Evolutionary conservation across 2,329 filamentous ascomycete species (phyloP).

Genomic region (Chrysoporthe puriensis): DNA sequence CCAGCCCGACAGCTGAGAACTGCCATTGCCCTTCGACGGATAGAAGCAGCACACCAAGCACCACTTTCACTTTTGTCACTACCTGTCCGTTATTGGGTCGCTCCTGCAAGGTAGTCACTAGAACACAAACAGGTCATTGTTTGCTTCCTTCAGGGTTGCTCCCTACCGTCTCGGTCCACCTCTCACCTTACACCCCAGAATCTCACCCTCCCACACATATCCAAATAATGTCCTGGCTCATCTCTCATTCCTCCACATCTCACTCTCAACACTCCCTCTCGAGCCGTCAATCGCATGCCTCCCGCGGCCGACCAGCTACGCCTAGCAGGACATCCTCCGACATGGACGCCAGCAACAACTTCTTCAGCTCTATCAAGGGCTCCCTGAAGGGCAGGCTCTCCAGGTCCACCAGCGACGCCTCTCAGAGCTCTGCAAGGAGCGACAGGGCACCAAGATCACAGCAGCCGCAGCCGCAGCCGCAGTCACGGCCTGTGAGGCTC

Average conservation of each 20-base stretch:
- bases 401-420: conserved; percentile 32
- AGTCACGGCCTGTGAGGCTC: conserved; percentile 20
- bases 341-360: conserved; percentile 26
- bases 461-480: conserved; percentile 20
- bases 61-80: neutral
- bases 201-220: neutral
- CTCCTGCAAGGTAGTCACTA: neutral
- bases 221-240: conserved; percentile 26
- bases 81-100: neutral
- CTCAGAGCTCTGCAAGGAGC: conserved; percentile 9
- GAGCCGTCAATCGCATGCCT: neutral
- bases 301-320: conserved; percentile 6
- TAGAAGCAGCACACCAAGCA: neutral
- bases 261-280: conserved; percentile 16
- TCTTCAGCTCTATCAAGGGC: conserved; percentile 38
- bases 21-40: neutral
- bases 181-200: neutral
- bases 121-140: neutral
- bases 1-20: neutral
- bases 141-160: neutral
- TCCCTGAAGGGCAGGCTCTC: conserved; percentile 42
- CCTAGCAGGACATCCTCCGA: conserved; percentile 16
- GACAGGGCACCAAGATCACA: conserved; percentile 31
- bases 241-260: conserved; percentile 21
- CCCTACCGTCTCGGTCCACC: neutral